Base-by-base conservation (phyloP, 768 basidiomycete species). In the Sarcodon sp. region DNA sequence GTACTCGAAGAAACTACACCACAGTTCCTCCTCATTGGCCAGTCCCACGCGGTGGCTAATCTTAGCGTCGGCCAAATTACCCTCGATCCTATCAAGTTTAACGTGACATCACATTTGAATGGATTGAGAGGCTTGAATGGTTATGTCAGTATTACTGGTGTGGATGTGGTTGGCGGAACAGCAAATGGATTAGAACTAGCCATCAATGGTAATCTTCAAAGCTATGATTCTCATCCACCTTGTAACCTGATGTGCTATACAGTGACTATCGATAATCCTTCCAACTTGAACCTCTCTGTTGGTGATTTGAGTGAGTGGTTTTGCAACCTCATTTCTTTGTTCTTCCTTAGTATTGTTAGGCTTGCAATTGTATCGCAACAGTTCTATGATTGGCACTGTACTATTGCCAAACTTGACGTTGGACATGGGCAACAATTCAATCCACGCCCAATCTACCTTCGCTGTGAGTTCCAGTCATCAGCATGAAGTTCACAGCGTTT, bases 71-170 rank as follows among this genome's bases (percentile, higher is more conserved):
- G 83, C 35, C 67, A 73, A 54, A 75, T 87, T 49, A 77, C 74
- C n/a, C 69, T 87, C 7, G 73, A 82, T 57, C 72, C 79, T 5
- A 85, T 87, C 60, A 75, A 75, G 49, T 80, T 87, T 58, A 76
- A 84, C 52, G 83, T 85, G 3, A 68, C 79, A 6, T 77, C 80
- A 4, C 68, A 65, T 12, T 61, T 87, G 44, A 63, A 67, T 16
- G 84, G 84, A 33, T 60, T 87, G 10, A 69, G 70, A 55, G 82
- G 83, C 31, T 60, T 86, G 37, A 70, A 78, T 39, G 73, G 72
- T 8, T 61, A 71, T 54, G 77, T 73, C 7, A 65, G 64, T 6
- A 82, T 87, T 47, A 62, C 69, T 21, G 64, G 57, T 11, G 80
- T 87, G 13, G 83, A 87, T 57, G 79, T 87, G 1, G 53, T 72